phyloP scores from a whole-genome alignment of 768 basidiomycete species.

The Lanmaoa rubissima region DNA sequence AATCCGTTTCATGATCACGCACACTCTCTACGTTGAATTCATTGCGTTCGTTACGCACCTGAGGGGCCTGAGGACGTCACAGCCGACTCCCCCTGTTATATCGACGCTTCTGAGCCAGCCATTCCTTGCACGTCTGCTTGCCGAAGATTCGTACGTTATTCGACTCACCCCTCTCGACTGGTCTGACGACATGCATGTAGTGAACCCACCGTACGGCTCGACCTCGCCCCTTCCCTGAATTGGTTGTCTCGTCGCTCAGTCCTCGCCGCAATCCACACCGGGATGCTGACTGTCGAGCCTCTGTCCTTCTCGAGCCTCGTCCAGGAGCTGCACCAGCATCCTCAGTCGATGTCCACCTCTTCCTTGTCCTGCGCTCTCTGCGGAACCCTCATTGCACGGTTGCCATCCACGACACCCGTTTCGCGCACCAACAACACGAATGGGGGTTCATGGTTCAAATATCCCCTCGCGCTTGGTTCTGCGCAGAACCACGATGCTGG shows the following conservation, averaged over 20 bases:
- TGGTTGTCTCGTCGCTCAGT: slow-evolving; percentile 91
- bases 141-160: slow-evolving; percentile 82
- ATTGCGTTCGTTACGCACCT: slow-evolving; percentile 74
- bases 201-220: slow-evolving; percentile 89
- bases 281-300: slow-evolving; percentile 88
- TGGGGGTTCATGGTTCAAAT: slow-evolving; percentile 62
- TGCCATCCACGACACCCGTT: slow-evolving; percentile 30
- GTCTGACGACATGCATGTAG: slow-evolving; percentile 32
- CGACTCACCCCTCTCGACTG: background rate
- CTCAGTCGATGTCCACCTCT: slow-evolving; percentile 43
- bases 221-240: slow-evolving; percentile 90
- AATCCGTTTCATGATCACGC: slow-evolving; percentile 58
- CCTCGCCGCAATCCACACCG: slow-evolving; percentile 78
- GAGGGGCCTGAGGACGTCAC: slow-evolving; percentile 60
- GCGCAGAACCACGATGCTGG: slow-evolving; percentile 15
- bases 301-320: slow-evolving; percentile 61
- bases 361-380: slow-evolving; percentile 77
- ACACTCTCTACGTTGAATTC: slow-evolving; percentile 81
- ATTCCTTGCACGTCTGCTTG: slow-evolving; percentile 69
- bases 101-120: slow-evolving; percentile 74
- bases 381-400: slow-evolving; percentile 53
- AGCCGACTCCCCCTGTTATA: slow-evolving; percentile 62
- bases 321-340: slow-evolving; percentile 47
- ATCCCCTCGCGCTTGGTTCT: slow-evolving; percentile 39
- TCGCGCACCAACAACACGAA: slow-evolving; percentile 40